Base-by-base conservation (phyloP, 2,329 filamentous ascomycete species). In the Neocatenulostroma microsporum region DNA sequence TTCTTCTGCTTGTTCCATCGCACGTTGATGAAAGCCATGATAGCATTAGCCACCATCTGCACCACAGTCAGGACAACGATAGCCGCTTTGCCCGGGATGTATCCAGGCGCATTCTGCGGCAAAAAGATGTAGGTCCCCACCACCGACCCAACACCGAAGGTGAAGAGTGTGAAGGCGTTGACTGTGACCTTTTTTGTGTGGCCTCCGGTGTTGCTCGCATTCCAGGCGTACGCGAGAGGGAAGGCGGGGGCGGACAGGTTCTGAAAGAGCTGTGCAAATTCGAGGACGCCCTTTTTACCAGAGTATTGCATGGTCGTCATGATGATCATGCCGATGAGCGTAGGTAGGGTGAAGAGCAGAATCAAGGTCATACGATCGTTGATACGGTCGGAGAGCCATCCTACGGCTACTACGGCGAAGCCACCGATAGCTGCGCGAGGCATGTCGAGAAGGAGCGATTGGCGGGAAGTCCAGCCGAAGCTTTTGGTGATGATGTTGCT, bases 371-470 rank as follows among this genome's bases (percentile, higher is more conserved):
- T 40, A 8, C 37, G 36, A 21, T 36, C 28, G 15, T 40, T 20
- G 12, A 26, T 51, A 33, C 27, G 38, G 55, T n/a, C 45, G 12
- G 28, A 39, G 5, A 39, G 28, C 36, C 36, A 39, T 5, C 36
- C 42, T 11, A 36, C 41, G n/a, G 35, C 39, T 12, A 51, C 36
- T 33, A 49, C 45, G 19, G 54, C 50, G 28, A 57, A 46, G 18
- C 47, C 47, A 13, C 33, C 47, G 39, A 42, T 50, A 39, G 42
- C 44, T 40, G 34, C 29, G n/a, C 29, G 50, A 3, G 55, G 52
- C 13, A 59, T 57, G 21, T 53, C 48, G 3, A 60, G 38, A 2
- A 60, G 39, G 31, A 57, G 50, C 2, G 53, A 55, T 37, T 58
- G 45, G 13, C 54, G 33, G 8, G 42, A 26, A 3, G 48, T 40